Base-by-base conservation (phyloP, 164 flowering plant genomes). In the Tetrastigma voinierianum region DNA sequence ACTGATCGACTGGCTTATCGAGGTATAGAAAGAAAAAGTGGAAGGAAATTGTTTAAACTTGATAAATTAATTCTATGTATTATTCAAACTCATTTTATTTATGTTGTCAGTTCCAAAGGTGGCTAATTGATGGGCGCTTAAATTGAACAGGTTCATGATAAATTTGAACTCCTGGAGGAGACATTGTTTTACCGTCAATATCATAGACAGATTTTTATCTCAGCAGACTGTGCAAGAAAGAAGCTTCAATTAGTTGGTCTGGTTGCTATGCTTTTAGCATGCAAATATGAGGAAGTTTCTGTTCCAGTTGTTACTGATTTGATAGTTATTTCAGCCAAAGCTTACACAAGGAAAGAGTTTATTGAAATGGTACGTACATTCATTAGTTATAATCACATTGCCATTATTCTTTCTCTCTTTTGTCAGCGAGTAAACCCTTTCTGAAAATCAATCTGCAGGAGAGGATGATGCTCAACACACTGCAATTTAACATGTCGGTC, bases 351-450 rank as follows among this genome's bases (percentile, higher is more conserved):
- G 59, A 66, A 72, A 45, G 83, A 87, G 65, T 72, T 87, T 47
- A 79, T 85, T 48, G 85, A 87, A 47, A 87, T 85, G 91, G 90
- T 86, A 82, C 46, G n/a, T n/a, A n/a, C n/a, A n/a, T n/a, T n/a
- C n/a, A n/a, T n/a, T n/a, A n/a, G n/a, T n/a, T n/a, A n/a, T n/a
- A n/a, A n/a, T n/a, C n/a, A n/a, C n/a, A n/a, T 24, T 53, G n/a
- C 15, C 13, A 19, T 51, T 13, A 15, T 46, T 25, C 25, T 47
- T n/a, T 15, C 14, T 13, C 20, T 57, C n/a, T 70, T 17, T 10
- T 62, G 45, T 24, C 6, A 4, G 4, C 25, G 20, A 23, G 2
- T 25, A 43, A 45, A 18, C 49, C 24, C 40, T 62, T 54, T 54
- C 1, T 14, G n/a, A 21, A 12, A 17, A 45, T 24, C 17, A 21